Evolutionary conservation across 495 filamentous ascomycete species (phyloP).

Genomic region (Aspergillus wentii): DNA sequence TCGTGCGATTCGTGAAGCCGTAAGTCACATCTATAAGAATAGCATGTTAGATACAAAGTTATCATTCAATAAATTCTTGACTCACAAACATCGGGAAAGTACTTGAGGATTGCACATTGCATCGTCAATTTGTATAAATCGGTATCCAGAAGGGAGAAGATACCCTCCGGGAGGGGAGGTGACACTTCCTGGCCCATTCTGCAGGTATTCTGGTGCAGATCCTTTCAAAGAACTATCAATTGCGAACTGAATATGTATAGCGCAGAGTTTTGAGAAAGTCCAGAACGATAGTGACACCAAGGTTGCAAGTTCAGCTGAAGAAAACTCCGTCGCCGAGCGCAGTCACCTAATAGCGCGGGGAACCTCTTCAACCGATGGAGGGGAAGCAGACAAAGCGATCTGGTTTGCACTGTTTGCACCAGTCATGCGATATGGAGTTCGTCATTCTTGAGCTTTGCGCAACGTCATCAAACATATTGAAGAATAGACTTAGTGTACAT

Average conservation of each 20-base stretch:
- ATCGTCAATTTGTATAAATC: constrained; percentile 99
- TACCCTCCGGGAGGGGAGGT: constrained; percentile 52
- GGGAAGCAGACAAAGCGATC: constrained; percentile 7
- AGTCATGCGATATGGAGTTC: not conserved
- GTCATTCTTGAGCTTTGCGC: constrained; percentile 2
- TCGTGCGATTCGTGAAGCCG: constrained; percentile 90
- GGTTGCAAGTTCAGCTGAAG: too few species aligned
- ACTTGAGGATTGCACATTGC: constrained; percentile 93
- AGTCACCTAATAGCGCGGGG: too few species aligned
- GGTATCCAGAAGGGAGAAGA: constrained; percentile 91
- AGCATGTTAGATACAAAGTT: constrained; percentile 12
- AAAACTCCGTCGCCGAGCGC: too few species aligned
- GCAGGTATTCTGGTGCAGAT: constrained; percentile 1
- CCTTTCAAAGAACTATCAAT: too few species aligned
- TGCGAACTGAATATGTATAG: too few species aligned
- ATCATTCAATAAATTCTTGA: constrained; percentile 1
- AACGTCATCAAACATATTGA: constrained; percentile 2
- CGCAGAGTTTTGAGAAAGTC: not conserved
- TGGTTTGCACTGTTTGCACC: constrained; percentile 33
- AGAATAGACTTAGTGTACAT: too few species aligned
- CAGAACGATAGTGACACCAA: too few species aligned
- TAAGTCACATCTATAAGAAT: constrained; percentile 66
- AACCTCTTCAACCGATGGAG: constrained; percentile 9
- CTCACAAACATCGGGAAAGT: constrained; percentile 75
- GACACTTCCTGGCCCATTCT: constrained; percentile 28